phyloP scores from a whole-genome alignment of 2,329 filamentous ascomycete genomes.

The Rugonectria rugulosa region DNA sequence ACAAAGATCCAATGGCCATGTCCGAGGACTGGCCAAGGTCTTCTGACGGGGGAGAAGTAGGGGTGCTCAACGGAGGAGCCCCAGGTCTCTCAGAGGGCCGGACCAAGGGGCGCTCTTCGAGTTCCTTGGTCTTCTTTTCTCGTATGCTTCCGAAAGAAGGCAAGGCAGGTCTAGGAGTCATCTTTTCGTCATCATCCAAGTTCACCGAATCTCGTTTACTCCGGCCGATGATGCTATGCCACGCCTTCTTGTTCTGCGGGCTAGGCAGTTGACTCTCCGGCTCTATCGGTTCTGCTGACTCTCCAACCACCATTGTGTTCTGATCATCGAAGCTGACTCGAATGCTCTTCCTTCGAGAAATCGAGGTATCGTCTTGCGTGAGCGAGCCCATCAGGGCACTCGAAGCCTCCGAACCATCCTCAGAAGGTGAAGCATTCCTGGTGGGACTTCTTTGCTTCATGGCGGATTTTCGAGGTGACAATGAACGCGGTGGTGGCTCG shows the following conservation, averaged over 20 bases:
- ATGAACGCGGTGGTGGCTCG: slow-evolving; percentile 72
- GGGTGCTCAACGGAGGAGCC: slow-evolving; percentile 29
- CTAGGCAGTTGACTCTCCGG: slow-evolving; percentile 47
- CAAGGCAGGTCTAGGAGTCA: slow-evolving; percentile 77
- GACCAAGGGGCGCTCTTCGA: slow-evolving; percentile 65
- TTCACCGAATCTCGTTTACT: slow-evolving; percentile 55
- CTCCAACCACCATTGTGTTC: slow-evolving; percentile 61
- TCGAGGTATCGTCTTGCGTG: slow-evolving; percentile 46
- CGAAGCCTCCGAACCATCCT: slow-evolving; percentile 56
- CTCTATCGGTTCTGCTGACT: slow-evolving; percentile 49
- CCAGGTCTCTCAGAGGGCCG: slow-evolving; percentile 55
- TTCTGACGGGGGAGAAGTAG: slow-evolving; percentile 30
- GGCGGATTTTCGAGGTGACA: slow-evolving; percentile 80
- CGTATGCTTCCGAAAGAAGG: slow-evolving; percentile 79
- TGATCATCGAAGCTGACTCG: slow-evolving; percentile 83
- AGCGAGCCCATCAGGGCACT: slow-evolving; percentile 36
- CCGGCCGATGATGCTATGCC: slow-evolving; percentile 59
- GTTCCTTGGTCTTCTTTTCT: slow-evolving; percentile 63
- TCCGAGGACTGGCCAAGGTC: slow-evolving; percentile 65
- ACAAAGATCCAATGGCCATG: slow-evolving; percentile 61
- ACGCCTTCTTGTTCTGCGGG: slow-evolving; percentile 53
- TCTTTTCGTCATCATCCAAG: slow-evolving; percentile 70
- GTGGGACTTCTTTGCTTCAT: slow-evolving; percentile 69
- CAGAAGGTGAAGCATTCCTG: slow-evolving; percentile 59
- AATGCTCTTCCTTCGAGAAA: slow-evolving; percentile 67